Conservation (phyloP, 2,329 filamentous ascomycete genomes). For the Xylaria multiplex region DNA sequence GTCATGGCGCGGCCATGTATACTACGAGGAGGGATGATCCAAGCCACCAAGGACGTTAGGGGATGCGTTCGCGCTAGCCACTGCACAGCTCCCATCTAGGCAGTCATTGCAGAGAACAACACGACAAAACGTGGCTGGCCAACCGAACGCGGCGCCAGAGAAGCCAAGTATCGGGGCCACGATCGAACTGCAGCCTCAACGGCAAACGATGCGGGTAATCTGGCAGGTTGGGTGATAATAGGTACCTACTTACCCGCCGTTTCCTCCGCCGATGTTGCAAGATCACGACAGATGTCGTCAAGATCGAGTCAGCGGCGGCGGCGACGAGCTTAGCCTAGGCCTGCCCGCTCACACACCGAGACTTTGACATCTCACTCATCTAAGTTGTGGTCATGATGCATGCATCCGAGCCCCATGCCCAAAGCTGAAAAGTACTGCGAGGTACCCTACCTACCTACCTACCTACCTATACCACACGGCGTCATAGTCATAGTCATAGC, state of each 20-base stretch:
- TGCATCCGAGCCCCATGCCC: background rate
- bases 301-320: background rate
- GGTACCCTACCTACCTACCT: no score
- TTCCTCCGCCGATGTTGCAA: background rate
- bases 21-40: background rate
- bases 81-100: background rate
- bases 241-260: background rate
- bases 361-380: background rate
- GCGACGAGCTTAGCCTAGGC: background rate
- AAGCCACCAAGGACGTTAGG: background rate
- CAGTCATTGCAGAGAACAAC: background rate
- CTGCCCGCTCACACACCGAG: background rate
- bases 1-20: background rate
- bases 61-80: background rate
- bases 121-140: background rate
- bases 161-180: background rate
- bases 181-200: background rate
- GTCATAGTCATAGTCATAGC: background rate
- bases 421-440: background rate
- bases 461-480: background rate
- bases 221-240: no score
- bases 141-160: background rate
- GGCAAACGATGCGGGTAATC: background rate
- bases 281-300: constrained; percentile 5
- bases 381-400: no score